phyloP scores from a whole-genome alignment of 495 filamentous ascomycete genomes.

The Oidiodendron maius region DNA sequence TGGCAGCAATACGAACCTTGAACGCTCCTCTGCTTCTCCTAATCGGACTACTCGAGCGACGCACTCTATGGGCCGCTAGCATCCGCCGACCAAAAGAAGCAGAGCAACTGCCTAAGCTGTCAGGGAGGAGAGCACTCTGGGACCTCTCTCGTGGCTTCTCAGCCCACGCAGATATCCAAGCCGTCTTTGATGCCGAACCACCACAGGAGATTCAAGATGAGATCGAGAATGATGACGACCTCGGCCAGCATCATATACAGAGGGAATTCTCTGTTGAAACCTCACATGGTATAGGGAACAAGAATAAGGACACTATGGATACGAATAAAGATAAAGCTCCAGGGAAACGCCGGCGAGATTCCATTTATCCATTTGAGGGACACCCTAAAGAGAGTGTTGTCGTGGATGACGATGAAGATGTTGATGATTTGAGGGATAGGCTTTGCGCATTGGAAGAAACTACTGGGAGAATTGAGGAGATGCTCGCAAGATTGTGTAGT shows the following conservation, averaged over 20 bases:
- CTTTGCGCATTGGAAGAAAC: constrained; percentile 26
- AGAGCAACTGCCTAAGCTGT: constrained; percentile 17
- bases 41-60: constrained; percentile 54
- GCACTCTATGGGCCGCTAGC: constrained; percentile 30
- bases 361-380: constrained; percentile 23
- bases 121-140: constrained; percentile 33
- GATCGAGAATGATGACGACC: constrained; percentile 25
- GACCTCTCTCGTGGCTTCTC: constrained; percentile 43
- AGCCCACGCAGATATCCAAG: constrained; percentile 59
- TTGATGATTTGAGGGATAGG: constrained; percentile 16
- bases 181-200: constrained; percentile 62
- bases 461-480: constrained; percentile 25
- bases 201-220: constrained; percentile 43
- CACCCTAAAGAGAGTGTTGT: constrained; percentile 17
- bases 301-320: background rate
- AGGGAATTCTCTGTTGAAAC: constrained; percentile 12
- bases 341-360: constrained; percentile 23
- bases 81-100: constrained; percentile 34
- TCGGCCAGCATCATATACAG: constrained; percentile 3
- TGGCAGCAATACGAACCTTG: constrained; percentile 53
- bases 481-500: constrained; percentile 21
- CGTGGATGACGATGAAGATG: constrained; percentile 15
- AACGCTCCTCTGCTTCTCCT: constrained; percentile 60
- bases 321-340: background rate
- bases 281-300: background rate